Base-by-base conservation (phyloP, 2,329 filamentous ascomycete genomes). In the Colletotrichum falcatum region DNA sequence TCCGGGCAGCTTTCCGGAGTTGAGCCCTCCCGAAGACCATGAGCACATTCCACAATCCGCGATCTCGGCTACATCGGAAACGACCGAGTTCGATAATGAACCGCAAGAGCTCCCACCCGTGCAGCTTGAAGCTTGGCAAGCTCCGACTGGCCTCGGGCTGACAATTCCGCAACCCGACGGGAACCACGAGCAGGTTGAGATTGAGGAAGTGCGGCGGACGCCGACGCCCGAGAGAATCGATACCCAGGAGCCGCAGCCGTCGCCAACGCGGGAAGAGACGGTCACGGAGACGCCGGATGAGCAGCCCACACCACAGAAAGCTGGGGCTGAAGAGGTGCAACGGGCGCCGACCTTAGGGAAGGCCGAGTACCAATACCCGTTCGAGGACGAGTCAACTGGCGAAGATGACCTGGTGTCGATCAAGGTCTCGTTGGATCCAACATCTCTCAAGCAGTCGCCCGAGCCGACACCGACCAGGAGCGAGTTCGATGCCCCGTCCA, bases 81-180 rank as follows among this genome's bases (percentile, higher is more conserved):
- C 86, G 9, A 94, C 91, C 0, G 90, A 93, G 75, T 92, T 94
- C 74, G 92, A 94, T 74, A 86, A 85, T n/a, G 92, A 94, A 74
- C 86, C 90, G 28, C 92, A 94, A 77, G 88, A 86, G 1, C 87
- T 90, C 55, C 81, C 86, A 1, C 81, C 85, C 0, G 75, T 82
- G 20, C 81, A 80, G 53, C 77, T 81, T 30, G 73, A 77, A 14
- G 61, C 75, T 30, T 74, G 75, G 16, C 48, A 48, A 37, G 23
- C 61, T 44, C 53, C 66, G 5, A 65, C 59, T 28, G 72, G 72
- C 18, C 60, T 73, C 20, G 72, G 72, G 11, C 37, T 73, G 11
- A 71, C 54, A 20, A 61, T 72, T 28, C 49, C 58, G 20, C 67
- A 70, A 28, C 39, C 58, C 30, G 56, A 61, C 44, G 65, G 65